Conservation (phyloP, 225 moss, liverwort and hornwort genomes). For the Thuidium tamariscinum region DNA sequence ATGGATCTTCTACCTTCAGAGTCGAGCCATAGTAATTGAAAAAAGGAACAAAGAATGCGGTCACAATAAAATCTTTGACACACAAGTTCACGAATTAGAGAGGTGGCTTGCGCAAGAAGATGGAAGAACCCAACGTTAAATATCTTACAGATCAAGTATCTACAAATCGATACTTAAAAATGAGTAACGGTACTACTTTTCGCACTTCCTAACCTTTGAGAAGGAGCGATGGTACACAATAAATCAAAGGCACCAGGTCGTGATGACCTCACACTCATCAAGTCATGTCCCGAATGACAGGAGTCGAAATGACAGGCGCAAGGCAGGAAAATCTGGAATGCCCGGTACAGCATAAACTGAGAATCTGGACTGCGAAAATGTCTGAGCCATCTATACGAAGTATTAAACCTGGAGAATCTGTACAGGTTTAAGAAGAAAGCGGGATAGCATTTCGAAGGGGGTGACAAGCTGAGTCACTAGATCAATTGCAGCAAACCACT, state of each 20-base stretch:
- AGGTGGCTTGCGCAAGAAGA: neutral
- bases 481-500: neutral
- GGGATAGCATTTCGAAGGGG: neutral
- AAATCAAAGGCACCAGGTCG: constrained; percentile 3
- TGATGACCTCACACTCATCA: neutral
- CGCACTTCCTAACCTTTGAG: constrained; percentile 16
- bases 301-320: neutral
- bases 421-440: neutral
- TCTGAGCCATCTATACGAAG: neutral
- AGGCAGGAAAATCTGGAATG: constrained; percentile 5
- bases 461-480: neutral
- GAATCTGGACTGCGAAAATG: neutral
- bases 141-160: constrained; percentile 34
- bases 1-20: neutral
- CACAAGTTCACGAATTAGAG: neutral
- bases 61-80: neutral
- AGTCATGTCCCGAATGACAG: neutral
- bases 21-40: neutral
- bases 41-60: neutral
- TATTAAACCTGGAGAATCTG: constrained; percentile 10
- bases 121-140: neutral
- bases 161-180: constrained; percentile 22
- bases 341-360: constrained; percentile 2
- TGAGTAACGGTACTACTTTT: neutral
- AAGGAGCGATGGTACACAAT: constrained; percentile 4